A percentile compares a stretch with the other conserved stretches of the same genome.
Conservation (phyloP, 2,329 filamentous ascomycete genomes). For the Colletotrichum musicola region DNA sequence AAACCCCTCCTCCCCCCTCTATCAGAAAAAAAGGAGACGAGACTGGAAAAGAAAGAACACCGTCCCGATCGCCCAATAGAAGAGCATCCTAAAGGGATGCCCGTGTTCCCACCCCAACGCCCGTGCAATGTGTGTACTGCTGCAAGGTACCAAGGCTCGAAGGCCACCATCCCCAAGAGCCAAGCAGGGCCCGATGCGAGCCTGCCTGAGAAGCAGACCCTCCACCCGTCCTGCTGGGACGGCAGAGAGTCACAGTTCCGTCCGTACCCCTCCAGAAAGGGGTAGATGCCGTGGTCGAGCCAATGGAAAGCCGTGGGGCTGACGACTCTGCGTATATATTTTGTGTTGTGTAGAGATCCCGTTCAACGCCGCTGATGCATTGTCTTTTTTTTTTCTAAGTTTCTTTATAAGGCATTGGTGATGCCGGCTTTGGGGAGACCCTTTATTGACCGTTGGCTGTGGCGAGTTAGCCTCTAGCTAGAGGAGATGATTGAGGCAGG, state of each 20-base stretch:
- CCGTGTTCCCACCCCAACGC: constrained; percentile 7
- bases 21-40: background rate
- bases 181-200: constrained; percentile 1
- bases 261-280: background rate
- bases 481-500: background rate
- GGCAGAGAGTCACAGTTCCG: background rate
- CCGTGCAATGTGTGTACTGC: constrained; percentile 8
- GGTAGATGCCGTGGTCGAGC: constrained; percentile 4
- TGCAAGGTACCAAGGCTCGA: constrained; percentile 5
- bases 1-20: background rate
- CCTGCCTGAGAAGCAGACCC: background rate
- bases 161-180: background rate
- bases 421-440: background rate
- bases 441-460: constrained; percentile 16
- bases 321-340: constrained; percentile 17
- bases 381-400: background rate
- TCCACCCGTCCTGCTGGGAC: background rate
- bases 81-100: background rate
- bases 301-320: constrained; percentile 26
- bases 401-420: background rate
- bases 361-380: constrained; percentile 16
- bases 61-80: constrained; percentile 14
- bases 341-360: background rate
- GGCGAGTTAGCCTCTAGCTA: background rate
- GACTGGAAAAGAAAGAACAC: background rate